phyloP scores from a whole-genome alignment of 768 basidiomycete species.

The Xanthoconium stramineum region DNA sequence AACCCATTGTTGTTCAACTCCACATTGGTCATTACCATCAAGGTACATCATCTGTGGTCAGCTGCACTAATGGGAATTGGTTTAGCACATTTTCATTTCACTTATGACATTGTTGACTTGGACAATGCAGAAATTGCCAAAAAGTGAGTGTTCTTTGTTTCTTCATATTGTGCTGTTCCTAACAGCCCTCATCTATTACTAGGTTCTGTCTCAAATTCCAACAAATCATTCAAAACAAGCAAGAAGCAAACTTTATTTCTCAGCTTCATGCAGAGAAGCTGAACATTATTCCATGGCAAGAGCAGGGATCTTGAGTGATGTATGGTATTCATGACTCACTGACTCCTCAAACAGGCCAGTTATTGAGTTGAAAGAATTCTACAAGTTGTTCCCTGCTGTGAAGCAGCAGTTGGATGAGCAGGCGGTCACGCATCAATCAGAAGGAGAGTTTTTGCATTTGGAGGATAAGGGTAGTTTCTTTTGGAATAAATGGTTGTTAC shows the following conservation, averaged over 20 bases:
- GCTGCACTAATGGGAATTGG: neutral
- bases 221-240: constrained; percentile 60
- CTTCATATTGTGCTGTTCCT: neutral
- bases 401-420: constrained; percentile 49
- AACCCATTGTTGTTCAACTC: constrained; percentile 61
- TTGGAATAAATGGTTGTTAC: neutral
- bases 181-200: neutral
- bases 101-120: constrained; percentile 61
- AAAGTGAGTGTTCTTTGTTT: constrained; percentile 40
- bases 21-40: constrained; percentile 59
- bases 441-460: constrained; percentile 49
- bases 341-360: constrained; percentile 38
- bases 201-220: constrained; percentile 59
- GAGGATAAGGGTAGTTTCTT: constrained; percentile 10
- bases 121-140: constrained; percentile 55
- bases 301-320: rapidly evolving
- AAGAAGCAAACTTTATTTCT: constrained; percentile 60
- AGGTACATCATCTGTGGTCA: constrained; percentile 31
- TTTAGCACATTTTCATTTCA: neutral
- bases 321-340: neutral
- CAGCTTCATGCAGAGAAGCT: constrained; percentile 54
- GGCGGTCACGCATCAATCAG: constrained; percentile 44
- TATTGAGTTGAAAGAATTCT: constrained; percentile 60
- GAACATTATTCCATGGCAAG: constrained; percentile 56
- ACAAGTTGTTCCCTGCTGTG: constrained; percentile 47